Evolutionary conservation across 331 rosid genomes (phyloP).

Genomic region (Ulmus americana): DNA sequence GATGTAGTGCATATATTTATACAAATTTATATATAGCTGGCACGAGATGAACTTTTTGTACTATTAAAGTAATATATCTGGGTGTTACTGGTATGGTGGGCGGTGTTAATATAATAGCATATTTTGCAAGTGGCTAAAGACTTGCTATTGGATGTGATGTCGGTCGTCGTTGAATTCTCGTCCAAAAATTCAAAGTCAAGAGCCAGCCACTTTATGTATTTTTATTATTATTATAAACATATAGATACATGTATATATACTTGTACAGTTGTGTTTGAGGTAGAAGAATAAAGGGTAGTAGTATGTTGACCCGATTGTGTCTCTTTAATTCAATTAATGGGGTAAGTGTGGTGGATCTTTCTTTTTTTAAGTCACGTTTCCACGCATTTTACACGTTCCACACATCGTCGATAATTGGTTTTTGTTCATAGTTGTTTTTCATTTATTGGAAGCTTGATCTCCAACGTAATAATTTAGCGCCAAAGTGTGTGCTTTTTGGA

Average conservation of each 20-base stretch:
- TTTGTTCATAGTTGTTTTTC: background rate
- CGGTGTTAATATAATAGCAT: background rate
- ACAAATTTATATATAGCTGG: background rate
- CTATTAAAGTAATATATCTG: background rate
- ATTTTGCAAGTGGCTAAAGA: background rate
- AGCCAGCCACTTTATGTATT: slow-evolving; percentile 27
- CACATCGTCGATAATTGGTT: background rate
- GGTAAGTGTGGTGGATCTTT: slow-evolving; percentile 1
- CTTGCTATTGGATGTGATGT: slow-evolving; percentile 21
- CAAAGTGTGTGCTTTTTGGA: too few species aligned
- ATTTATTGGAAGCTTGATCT: background rate
- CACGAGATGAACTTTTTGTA: background rate
- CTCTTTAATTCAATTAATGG: slow-evolving; percentile 1
- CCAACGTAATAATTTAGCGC: slow-evolving; percentile 1
- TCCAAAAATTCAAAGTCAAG: slow-evolving; percentile 33
- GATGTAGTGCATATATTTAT: background rate
- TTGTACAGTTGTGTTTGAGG: too few species aligned
- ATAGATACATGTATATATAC: background rate
- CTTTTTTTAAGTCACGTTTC: slow-evolving; percentile 18
- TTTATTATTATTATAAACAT: slow-evolving; percentile 10
- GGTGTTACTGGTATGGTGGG: slow-evolving; percentile 11
- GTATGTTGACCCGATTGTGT: slow-evolving; percentile 43
- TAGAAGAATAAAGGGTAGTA: slow-evolving; percentile 23
- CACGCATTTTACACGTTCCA: slow-evolving; percentile 61
- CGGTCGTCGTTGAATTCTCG: slow-evolving; percentile 34